Evolutionary conservation across 75 land plant genomes (phyloP).

Genomic region (Isoetes taiwanensis): DNA sequence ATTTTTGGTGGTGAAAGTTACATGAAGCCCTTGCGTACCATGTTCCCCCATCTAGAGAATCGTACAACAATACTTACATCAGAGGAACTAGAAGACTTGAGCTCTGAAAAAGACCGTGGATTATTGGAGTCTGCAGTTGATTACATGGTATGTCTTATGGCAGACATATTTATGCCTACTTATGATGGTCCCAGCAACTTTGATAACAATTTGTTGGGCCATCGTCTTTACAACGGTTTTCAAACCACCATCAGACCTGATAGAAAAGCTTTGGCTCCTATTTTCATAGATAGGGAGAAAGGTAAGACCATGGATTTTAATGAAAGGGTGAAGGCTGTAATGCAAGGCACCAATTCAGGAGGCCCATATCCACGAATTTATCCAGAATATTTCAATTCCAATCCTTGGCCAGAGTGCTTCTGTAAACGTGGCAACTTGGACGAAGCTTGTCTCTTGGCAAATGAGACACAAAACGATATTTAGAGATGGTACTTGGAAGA

Average conservation of each 20-base stretch:
- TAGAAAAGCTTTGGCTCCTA: constrained; percentile 1
- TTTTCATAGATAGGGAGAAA: constrained; percentile 3
- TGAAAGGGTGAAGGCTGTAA: constrained; percentile 42
- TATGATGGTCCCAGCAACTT: constrained; percentile 9
- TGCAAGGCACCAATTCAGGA: constrained; percentile 42
- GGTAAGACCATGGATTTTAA: too few relatives aligned
- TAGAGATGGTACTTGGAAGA: too few relatives aligned
- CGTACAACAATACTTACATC: not conserved
- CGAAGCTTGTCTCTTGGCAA: constrained; percentile 10
- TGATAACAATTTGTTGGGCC: constrained; percentile 3
- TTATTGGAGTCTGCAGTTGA: constrained; percentile 1
- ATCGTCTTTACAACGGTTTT: not conserved
- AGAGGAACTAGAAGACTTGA: not conserved
- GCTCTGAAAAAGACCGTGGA: not conserved
- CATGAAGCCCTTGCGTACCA: not conserved
- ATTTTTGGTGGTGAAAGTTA: constrained; percentile 3
- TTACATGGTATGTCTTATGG: not conserved
- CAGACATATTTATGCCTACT: constrained; percentile 4
- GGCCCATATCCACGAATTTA: constrained; percentile 52
- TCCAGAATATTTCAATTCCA: constrained; percentile 86
- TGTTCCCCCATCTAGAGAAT: not conserved
- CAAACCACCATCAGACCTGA: not conserved
- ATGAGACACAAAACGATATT: too few relatives aligned
- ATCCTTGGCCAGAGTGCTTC: constrained; percentile 99
- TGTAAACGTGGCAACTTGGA: constrained; percentile 28